Base-by-base conservation (phyloP, 2,329 filamentous ascomycete species). In the Aspergillus spinulosporus region DNA sequence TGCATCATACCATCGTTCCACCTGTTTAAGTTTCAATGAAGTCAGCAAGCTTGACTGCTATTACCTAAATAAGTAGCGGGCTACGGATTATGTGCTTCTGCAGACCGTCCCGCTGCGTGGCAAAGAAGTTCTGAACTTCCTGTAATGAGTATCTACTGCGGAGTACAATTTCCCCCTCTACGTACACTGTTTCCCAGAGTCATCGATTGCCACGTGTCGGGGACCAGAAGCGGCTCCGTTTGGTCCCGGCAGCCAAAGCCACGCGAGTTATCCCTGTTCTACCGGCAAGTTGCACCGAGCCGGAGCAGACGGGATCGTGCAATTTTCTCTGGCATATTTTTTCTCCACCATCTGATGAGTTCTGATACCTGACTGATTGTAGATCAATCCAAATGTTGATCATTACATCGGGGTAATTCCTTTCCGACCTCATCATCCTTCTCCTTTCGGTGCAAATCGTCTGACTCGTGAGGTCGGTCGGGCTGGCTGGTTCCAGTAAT, bases 181-280 rank as follows among this genome's bases (percentile, higher is more conserved):
- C 21, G 29, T 21, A 36, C 48, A 31, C 43, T 47, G 49, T 42
- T 42, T 28, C 26, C 49, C 50, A 7, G 49, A 31, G 32, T 47
- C 40, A 32, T 50, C 49, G 37, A 15, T 21, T 40, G 55, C 58
- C 58, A 60, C 58, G 58, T 60, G 58, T 52, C 21, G 40, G 42
- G 26, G 31, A 49, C 48, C 51, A 43, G 51, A 49, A 28, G n/a
- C 37, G n/a, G 39, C 40, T 44, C 49, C 45, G 46, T 56, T 21
- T 48, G 48, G 56, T 32, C 42, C 45, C 47, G 37, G 42, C 47
- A 49, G 6, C 37, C 21, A 37, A 50, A 50, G 51, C 54, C 52
- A 59, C 59, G 56, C 54, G 56, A 59, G 52, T 29, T 55, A 52
- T 49, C 54, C 44, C 32, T 55, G 40, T 45, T 45, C 7, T 14